phyloP scores from a whole-genome alignment of 1,284 basidiomycete species.

The Earliella scabrosa region DNA sequence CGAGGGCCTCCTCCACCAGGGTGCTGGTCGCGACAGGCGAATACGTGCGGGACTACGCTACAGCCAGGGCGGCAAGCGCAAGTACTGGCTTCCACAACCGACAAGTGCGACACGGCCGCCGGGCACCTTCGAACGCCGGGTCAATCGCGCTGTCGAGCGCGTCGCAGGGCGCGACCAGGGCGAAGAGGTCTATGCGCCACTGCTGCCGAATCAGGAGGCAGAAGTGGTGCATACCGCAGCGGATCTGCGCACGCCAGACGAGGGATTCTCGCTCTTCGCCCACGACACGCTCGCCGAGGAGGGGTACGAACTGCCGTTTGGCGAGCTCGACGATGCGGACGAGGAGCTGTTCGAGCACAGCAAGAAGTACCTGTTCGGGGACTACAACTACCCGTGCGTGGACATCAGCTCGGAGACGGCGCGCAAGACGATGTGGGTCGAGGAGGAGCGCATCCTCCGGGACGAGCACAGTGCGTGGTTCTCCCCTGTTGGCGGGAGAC shows the following conservation, averaged over 20 bases:
- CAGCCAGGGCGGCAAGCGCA: slow-evolving; percentile 82
- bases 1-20: slow-evolving; percentile 91
- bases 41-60: slow-evolving; percentile 93
- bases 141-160: slow-evolving; percentile 48
- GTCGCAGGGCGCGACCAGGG: slow-evolving; percentile 51
- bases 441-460: slow-evolving; percentile 70
- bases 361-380: slow-evolving; percentile 83
- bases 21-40: slow-evolving; percentile 78
- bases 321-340: slow-evolving; percentile 63
- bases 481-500: slow-evolving; percentile 54
- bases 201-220: slow-evolving; percentile 70
- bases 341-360: slow-evolving; percentile 75
- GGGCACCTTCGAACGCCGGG: slow-evolving; percentile 43
- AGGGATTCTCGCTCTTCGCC: slow-evolving; percentile 38
- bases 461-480: slow-evolving; percentile 75
- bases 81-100: slow-evolving; percentile 89
- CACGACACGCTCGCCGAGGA: slow-evolving; percentile 46
- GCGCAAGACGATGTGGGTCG: slow-evolving; percentile 67
- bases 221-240: slow-evolving; percentile 69
- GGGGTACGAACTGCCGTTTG: slow-evolving; percentile 70
- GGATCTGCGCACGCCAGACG: slow-evolving; percentile 49
- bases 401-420: slow-evolving; percentile 83
- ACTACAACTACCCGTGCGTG: slow-evolving; percentile 90
- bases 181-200: slow-evolving; percentile 76
- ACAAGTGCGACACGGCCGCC: slow-evolving; percentile 47